Conservation (phyloP, 2,329 filamentous ascomycete genomes). For the Lachnellula arida region DNA sequence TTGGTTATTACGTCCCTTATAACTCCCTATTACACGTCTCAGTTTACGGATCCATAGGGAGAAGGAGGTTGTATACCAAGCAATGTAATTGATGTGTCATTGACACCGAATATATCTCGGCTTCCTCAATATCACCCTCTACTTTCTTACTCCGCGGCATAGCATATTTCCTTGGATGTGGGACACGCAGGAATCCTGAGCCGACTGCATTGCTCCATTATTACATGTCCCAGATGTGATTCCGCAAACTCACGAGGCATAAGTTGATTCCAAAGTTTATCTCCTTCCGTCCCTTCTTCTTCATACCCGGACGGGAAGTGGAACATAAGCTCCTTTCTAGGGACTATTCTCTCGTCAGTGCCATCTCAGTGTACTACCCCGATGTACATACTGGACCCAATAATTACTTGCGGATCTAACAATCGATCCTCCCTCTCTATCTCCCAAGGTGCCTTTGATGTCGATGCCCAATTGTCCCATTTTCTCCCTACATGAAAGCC, state of each 20-base stretch:
- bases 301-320: constrained; percentile 25
- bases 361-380: not conserved
- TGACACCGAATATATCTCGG: constrained; percentile 27
- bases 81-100: constrained; percentile 30
- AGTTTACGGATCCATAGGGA: not conserved
- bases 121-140: constrained; percentile 20
- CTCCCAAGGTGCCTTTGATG: not conserved
- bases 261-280: constrained; percentile 27
- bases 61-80: constrained; percentile 12
- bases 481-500: constrained; percentile 16
- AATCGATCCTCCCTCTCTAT: constrained; percentile 7
- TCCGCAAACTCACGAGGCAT: constrained; percentile 23
- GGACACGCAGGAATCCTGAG: constrained; percentile 26
- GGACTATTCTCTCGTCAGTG: constrained; percentile 14
- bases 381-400: constrained; percentile 17
- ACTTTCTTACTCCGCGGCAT: constrained; percentile 27
- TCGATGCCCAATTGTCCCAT: constrained; percentile 6
- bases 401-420: constrained; percentile 13
- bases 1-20: constrained; percentile 28
- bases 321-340: constrained; percentile 22
- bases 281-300: constrained; percentile 17
- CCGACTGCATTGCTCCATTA: constrained; percentile 19
- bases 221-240: not conserved
- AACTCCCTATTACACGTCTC: constrained; percentile 16
- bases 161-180: constrained; percentile 25